A percentile compares a stretch with the other conserved stretches of the same genome.
These are phyloP conservation scores for Trichoderma sp. DNA, from an alignment of 2,329 filamentous ascomycete genomes.

Conservation along the genomic window DNA sequence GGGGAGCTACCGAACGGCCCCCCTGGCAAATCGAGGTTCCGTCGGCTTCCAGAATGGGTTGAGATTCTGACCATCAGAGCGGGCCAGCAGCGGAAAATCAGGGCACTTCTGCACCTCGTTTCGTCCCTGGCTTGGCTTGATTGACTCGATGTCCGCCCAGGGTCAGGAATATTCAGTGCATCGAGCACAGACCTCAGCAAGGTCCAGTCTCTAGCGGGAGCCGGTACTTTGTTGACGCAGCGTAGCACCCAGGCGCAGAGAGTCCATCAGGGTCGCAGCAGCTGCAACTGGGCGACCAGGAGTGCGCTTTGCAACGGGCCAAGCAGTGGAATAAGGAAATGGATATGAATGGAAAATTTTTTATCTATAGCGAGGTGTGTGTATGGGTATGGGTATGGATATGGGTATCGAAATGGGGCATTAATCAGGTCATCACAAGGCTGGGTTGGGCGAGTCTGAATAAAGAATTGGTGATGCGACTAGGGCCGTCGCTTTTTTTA, in stretches of 20 bases:
- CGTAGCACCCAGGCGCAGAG: neutral
- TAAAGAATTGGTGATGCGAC: neutral
- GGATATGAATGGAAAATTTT: neutral
- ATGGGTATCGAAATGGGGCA: neutral
- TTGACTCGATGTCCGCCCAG: neutral
- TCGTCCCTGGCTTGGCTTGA: neutral
- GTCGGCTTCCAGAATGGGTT: constrained; percentile 7
- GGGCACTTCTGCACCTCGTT: neutral
- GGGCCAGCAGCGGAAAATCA: neutral
- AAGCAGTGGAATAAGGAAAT: neutral
- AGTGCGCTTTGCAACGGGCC: constrained; percentile 14
- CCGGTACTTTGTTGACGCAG: neutral
- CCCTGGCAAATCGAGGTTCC: neutral
- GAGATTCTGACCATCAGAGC: neutral
- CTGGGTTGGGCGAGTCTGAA: neutral
- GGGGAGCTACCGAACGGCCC: neutral
- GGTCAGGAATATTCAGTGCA: neutral
- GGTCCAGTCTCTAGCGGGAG: neutral
- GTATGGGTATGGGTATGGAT: neutral
- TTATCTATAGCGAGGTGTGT: neutral
- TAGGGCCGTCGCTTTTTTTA: neutral
- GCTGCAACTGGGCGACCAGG: constrained; percentile 1
- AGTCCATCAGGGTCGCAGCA: constrained; percentile 8
- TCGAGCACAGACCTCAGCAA: neutral
- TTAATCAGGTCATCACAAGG: neutral